Conservation (phyloP, 331 rosid genomes). For the Malus hybrid region DNA sequence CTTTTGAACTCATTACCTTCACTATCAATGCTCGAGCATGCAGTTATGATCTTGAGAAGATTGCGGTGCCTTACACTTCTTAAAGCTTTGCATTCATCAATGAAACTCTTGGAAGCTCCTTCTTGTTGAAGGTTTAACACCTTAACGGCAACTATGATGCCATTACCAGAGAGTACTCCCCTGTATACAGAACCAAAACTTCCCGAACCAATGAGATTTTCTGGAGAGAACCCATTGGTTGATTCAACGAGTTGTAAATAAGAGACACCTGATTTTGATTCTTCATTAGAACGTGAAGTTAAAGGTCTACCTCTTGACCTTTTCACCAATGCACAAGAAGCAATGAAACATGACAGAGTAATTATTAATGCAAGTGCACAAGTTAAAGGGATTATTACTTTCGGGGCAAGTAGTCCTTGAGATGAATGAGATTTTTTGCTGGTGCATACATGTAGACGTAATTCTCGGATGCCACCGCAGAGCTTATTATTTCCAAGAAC, state of each 20-base stretch:
- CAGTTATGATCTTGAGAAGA: constrained; percentile 42
- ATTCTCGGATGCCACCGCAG: neutral
- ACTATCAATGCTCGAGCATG: constrained; percentile 36
- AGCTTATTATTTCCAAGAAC: neutral
- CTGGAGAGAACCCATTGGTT: neutral
- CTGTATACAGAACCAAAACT: constrained; percentile 4
- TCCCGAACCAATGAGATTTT: constrained; percentile 5
- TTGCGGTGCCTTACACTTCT: constrained; percentile 37
- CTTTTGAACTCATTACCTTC: constrained; percentile 53
- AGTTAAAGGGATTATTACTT: neutral
- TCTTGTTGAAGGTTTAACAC: constrained; percentile 35
- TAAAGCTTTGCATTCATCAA: constrained; percentile 35
- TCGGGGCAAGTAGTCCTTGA: neutral
- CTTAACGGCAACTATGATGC: constrained; percentile 26
- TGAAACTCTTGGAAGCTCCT: constrained; percentile 45
- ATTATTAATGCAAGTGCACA: neutral
- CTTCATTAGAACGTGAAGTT: neutral
- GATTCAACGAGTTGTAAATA: neutral
- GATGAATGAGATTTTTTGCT: neutral
- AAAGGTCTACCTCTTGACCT: neutral
- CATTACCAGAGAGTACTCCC: neutral
- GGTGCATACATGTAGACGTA: neutral
- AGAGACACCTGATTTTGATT: neutral
- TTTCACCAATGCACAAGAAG: neutral
- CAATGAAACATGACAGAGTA: neutral